Evolutionary conservation across 768 basidiomycete species (phyloP).

Genomic region (Tylopilus intermedius): DNA sequence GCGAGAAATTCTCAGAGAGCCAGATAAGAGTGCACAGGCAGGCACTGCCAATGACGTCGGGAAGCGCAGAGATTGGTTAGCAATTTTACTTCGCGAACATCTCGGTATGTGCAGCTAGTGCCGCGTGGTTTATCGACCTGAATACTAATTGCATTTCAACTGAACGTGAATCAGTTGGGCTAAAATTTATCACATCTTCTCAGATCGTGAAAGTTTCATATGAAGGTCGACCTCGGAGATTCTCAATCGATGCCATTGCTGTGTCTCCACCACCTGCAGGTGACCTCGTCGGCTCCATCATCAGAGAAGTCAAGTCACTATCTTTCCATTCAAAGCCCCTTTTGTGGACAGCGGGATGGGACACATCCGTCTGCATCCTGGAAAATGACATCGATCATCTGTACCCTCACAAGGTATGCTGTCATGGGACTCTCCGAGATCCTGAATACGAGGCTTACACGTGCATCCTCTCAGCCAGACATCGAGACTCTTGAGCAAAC

Average conservation of each 20-base stretch:
- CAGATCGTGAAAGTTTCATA: conserved; percentile 62
- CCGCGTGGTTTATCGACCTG: neutral
- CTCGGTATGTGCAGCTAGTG: conserved; percentile 45
- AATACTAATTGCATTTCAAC: conserved; percentile 5
- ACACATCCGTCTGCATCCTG: conserved; percentile 49
- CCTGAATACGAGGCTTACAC: conserved; percentile 11
- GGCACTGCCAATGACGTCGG: conserved; percentile 15
- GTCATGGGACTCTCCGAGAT: conserved; percentile 8
- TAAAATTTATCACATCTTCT: conserved; percentile 59
- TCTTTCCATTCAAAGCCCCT: conserved; percentile 37
- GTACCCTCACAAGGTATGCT: conserved; percentile 32
- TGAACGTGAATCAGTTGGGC: conserved; percentile 49
- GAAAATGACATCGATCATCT: conserved; percentile 28
- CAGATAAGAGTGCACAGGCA: conserved; percentile 16
- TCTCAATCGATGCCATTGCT: conserved; percentile 48
- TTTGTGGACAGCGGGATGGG: conserved; percentile 68
- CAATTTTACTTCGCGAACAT: conserved; percentile 58
- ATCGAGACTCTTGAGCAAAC: conserved; percentile 44
- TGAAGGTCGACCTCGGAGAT: conserved; percentile 55
- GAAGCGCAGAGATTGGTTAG: conserved; percentile 62
- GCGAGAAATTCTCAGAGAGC: conserved; percentile 38
- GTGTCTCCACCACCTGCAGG: conserved; percentile 17
- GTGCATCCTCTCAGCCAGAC: conserved; percentile 34
- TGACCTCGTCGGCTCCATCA: conserved; percentile 31
- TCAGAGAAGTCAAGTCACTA: conserved; percentile 40